Evolutionary conservation across 192 early-diverging fungal genomes (phyloP).

Genomic region (Coemansia sp.): DNA sequence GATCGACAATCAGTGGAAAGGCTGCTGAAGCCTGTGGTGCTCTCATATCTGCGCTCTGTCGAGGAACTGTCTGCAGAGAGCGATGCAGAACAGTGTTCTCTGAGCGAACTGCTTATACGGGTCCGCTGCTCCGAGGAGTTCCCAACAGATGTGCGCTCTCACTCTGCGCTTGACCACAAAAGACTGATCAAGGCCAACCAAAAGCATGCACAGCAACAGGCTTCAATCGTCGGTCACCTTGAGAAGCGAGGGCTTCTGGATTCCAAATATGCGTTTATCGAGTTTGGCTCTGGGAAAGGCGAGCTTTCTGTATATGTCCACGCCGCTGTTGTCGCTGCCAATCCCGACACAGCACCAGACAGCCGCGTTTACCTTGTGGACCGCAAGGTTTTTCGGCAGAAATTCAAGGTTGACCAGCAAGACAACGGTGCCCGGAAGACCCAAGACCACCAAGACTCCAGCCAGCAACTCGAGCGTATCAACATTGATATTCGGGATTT

Average conservation of each 20-base stretch:
- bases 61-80: not conserved
- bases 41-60: slow-evolving; percentile 10
- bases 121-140: slow-evolving; percentile 24
- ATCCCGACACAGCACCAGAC: not conserved
- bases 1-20: not conserved
- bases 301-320: slow-evolving; percentile 57
- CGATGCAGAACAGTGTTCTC: not conserved
- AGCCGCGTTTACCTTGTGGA: slow-evolving; percentile 71
- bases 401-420: slow-evolving; percentile 49
- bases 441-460: not conserved
- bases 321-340: slow-evolving; percentile 21
- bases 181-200: slow-evolving; percentile 10
- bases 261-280: slow-evolving; percentile 63
- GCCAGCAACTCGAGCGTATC: slow-evolving; percentile 58
- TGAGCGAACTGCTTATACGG: slow-evolving; percentile 19
- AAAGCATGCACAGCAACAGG: slow-evolving; percentile 67
- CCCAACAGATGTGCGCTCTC: slow-evolving; percentile 7
- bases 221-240: slow-evolving; percentile 85
- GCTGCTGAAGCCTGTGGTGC: slow-evolving; percentile 12
- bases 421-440: not conserved
- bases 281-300: slow-evolving; percentile 81
- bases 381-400: slow-evolving; percentile 74
- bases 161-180: slow-evolving; percentile 10
- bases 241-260: slow-evolving; percentile 61
- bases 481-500: slow-evolving; percentile 87